Conservation (phyloP, 768 basidiomycete genomes). For the Rhodosporidiobolus sp. region DNA sequence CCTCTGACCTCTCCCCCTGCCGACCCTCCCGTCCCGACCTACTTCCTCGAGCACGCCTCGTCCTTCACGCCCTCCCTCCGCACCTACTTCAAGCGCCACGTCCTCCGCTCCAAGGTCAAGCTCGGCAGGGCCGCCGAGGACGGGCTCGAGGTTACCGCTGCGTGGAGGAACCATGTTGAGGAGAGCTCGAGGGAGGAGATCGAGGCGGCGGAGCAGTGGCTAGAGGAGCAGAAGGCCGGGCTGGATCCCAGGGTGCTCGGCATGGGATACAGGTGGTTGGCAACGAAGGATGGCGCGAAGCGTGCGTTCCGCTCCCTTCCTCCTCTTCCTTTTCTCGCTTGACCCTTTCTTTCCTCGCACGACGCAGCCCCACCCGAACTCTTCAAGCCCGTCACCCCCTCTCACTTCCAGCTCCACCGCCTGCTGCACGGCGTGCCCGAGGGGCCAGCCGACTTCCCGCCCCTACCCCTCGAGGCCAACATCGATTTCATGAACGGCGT, state of each 20-base stretch:
- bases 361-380: constrained; percentile 24
- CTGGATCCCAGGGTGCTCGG: constrained; percentile 16
- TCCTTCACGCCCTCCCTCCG: constrained; percentile 55
- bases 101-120: constrained; percentile 84
- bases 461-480: constrained; percentile 92
- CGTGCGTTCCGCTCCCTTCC: constrained; percentile 59
- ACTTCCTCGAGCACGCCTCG: constrained; percentile 41
- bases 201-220: constrained; percentile 25
- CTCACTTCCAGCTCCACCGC: constrained; percentile 67
- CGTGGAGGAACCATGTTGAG: constrained; percentile 55
- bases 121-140: constrained; percentile 67
- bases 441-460: constrained; percentile 72
- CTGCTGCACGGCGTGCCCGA: constrained; percentile 83
- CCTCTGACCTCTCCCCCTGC: constrained; percentile 57
- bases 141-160: constrained; percentile 75
- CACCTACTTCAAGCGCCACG: constrained; percentile 72
- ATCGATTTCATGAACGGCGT: constrained; percentile 94
- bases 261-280: constrained; percentile 31
- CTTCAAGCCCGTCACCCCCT: constrained; percentile 18
- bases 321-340: constrained; percentile 47
- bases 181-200: constrained; percentile 46
- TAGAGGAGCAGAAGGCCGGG: constrained; percentile 2
- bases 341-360: neutral
- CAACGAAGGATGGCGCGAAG: constrained; percentile 53
- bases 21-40: constrained; percentile 25